Evolutionary conservation across 2,329 filamentous ascomycete species (phyloP).

Genomic region (Hypoxylon sp.): DNA sequence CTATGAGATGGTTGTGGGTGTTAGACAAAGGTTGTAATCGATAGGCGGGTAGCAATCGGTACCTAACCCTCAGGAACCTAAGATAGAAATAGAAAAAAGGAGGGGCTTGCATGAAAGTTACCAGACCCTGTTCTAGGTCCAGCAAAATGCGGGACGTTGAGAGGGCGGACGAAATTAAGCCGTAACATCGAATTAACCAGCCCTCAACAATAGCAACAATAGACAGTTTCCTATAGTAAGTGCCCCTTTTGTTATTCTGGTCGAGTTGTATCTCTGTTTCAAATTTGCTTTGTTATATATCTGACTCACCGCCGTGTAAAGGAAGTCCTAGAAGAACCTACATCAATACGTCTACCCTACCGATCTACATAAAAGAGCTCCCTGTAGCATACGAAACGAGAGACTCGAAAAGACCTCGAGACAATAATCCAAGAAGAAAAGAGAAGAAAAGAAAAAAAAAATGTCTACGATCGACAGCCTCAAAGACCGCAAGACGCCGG

Average conservation of each 20-base stretch:
- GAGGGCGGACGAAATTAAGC: conserved; percentile 27
- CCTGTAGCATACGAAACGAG: background rate
- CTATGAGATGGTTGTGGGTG: background rate
- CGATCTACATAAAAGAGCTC: background rate
- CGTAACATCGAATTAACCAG: conserved; percentile 25
- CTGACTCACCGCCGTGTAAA: background rate
- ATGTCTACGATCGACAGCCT: conserved; percentile 56
- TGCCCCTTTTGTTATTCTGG: conserved; percentile 3
- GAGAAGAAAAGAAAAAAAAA: conserved; percentile 47
- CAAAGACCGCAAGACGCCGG: conserved; percentile 64
- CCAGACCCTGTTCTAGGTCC: conserved; percentile 1
- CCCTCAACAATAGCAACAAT: conserved; percentile 26
- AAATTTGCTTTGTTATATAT: conserved; percentile 1
- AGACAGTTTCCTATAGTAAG: conserved; percentile 13
- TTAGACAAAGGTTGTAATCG: conserved; percentile 15
- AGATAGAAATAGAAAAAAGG: conserved; percentile 9
- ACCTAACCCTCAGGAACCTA: background rate
- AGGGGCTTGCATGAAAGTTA: conserved; percentile 20
- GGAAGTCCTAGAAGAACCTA: too few relatives aligned
- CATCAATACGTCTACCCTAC: background rate
- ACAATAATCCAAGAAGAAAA: background rate
- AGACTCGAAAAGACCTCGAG: conserved; percentile 15
- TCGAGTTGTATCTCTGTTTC: background rate
- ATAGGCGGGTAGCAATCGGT: conserved; percentile 22
- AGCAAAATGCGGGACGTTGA: conserved; percentile 31